Percentiles rank a stretch among this genome's conserved stretches.
phyloP scores from a whole-genome alignment of 73 alveolate species.

The Paramecium bursaria region DNA sequence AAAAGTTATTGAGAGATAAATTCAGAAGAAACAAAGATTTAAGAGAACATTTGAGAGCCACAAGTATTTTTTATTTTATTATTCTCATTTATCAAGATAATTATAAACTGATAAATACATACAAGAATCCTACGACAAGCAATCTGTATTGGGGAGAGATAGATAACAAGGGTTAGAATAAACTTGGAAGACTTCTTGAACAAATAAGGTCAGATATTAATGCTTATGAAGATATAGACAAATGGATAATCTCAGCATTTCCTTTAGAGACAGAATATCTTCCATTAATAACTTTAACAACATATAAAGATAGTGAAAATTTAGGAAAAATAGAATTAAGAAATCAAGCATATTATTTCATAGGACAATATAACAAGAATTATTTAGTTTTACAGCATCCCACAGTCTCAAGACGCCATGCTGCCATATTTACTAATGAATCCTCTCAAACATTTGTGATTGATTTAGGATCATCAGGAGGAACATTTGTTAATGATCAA shows the following conservation, averaged over 20 bases:
- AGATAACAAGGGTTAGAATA: slow-evolving; percentile 78
- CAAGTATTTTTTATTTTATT: slow-evolving; percentile 46
- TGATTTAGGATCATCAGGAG: slow-evolving; percentile 83
- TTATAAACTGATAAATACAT: slow-evolving; percentile 57
- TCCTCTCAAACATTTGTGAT: slow-evolving; percentile 71
- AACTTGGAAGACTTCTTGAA: slow-evolving; percentile 80
- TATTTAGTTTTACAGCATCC: slow-evolving; percentile 81
- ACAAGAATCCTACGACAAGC: slow-evolving; percentile 67
- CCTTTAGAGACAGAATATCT: slow-evolving; percentile 72
- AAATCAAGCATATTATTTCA: slow-evolving; percentile 69
- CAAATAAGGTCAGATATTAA: slow-evolving; percentile 72
- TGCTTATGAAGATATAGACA: slow-evolving; percentile 73
- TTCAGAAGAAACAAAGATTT: slow-evolving; percentile 79
- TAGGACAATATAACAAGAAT: slow-evolving; percentile 80
- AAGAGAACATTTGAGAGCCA: slow-evolving; percentile 77
- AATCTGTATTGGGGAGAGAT: slow-evolving; percentile 82
- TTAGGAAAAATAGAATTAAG: slow-evolving; percentile 74
- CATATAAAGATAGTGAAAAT: slow-evolving; percentile 69
- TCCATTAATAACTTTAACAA: slow-evolving; percentile 76
- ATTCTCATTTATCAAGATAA: slow-evolving; percentile 1
- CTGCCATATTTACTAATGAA: slow-evolving; percentile 77
- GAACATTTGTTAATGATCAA: slow-evolving; percentile 74
- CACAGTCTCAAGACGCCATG: slow-evolving; percentile 82
- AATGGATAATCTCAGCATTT: slow-evolving; percentile 76
- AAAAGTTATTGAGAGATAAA: slow-evolving; percentile 77